Conservation (phyloP, 495 filamentous ascomycete genomes). For the Penicillium coffeae region DNA sequence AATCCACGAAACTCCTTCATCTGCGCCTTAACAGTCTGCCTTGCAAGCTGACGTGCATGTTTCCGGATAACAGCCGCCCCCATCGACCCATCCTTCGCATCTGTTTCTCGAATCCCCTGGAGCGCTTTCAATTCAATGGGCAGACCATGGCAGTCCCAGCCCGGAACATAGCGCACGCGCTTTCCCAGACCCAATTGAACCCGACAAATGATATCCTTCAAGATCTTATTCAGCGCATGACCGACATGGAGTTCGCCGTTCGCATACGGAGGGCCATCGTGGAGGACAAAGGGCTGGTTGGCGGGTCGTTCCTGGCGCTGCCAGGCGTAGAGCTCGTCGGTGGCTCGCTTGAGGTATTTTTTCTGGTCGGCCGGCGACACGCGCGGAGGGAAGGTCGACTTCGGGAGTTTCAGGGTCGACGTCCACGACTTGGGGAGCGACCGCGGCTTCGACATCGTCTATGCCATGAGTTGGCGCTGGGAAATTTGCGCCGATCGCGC, state of each 20-base stretch:
- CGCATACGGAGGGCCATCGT: conserved; percentile 96
- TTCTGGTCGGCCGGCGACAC: conserved; percentile 46
- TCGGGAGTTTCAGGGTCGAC: conserved; percentile 58
- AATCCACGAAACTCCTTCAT: conserved; percentile 78
- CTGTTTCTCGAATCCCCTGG: conserved; percentile 45
- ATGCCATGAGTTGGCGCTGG: conserved; percentile 23
- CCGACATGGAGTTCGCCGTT: conserved; percentile 93
- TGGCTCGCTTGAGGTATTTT: conserved; percentile 70
- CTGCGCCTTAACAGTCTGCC: conserved; percentile 70
- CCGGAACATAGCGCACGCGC: conserved; percentile 80
- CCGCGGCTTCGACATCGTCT: conserved; percentile 49
- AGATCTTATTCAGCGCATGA: conserved; percentile 96
- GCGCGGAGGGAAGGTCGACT: conserved; percentile 55
- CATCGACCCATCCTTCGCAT: conserved; percentile 17
- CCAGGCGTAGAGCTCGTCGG: conserved; percentile 87
- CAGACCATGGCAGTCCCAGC: conserved; percentile 98
- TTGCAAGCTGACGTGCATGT: conserved; percentile 71
- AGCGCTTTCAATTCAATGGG: conserved; percentile 98
- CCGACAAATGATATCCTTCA: conserved; percentile 89
- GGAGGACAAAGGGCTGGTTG: conserved; percentile 67
- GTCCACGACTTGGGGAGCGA: conserved; percentile 52
- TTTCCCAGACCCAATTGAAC: conserved; percentile 74
- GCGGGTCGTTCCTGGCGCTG: conserved; percentile 61
- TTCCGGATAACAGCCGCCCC: conserved; percentile 52
- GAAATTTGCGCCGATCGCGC: conserved; percentile 4